Evolutionary conservation across 352 stramenopile species (phyloP), one percentile per base, ranked within the genome.

Genomic region (Phytophthora foliorum): DNA sequence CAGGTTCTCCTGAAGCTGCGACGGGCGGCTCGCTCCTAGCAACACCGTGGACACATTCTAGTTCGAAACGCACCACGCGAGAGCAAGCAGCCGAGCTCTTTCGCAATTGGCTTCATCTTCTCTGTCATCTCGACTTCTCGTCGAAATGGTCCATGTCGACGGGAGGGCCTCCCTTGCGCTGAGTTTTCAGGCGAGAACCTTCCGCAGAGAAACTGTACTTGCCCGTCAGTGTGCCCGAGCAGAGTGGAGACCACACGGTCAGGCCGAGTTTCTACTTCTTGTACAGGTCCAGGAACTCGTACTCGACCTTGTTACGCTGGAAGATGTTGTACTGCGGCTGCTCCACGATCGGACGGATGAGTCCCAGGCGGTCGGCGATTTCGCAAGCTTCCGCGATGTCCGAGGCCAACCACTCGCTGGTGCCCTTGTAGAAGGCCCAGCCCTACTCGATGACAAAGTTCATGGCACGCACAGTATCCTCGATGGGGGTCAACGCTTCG

Each of bases 271-370:
- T 57, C 32, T 57, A 57, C 51, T 57, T 57, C 51, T 57, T 57
- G 34, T 57, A 57, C 51, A 57, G 22, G 25, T 57, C 51, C 22
- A 57, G 4, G 17, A 34, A 48, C 32, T 48, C 51, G 32, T 36
- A 48, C 21, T 57, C 34, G 32, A 57, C 51, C 21, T 48, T 57
- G 51, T 38, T 57, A 7, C 51, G 51, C 11, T 27, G 6, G 31
- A 56, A 31, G 65, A 89, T 82, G 69, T 89, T 81, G 76, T 89
- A 90, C 67, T 89, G 69, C 36, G 78, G 78, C 57, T 90, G 80
- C 42, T 90, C 80, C n/a, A 83, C 62, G 32, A 71, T 51, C 17
- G 67, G 76, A 22, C 63, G 65, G 31, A 82, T 69, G 3, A 80
- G 56, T 16, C 67, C 63, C 9, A 79, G 66, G 11, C 68, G 67